Evolutionary conservation across 2,329 filamentous ascomycete genomes (phyloP), one percentile per base, ranked within the genome.

Genomic region (Tolypocladium inflatum): DNA sequence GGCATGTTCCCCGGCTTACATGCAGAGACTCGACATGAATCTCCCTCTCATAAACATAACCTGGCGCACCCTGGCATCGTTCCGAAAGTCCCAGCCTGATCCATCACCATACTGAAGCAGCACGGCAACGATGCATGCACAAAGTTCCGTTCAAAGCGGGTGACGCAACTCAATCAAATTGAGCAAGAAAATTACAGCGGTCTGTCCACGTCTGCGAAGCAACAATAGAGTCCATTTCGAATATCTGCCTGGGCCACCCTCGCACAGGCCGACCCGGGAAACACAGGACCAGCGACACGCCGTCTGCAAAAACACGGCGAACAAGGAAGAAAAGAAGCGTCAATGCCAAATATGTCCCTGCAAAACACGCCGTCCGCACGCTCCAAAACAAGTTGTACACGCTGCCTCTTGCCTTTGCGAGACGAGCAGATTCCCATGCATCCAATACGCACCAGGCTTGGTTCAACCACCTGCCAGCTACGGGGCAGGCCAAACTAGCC

Each of bases 161-260:
- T 9, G 45, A 30, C 21, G 17, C 13, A 19, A 19, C 23, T 17
- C n/a, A 30, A 30, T 50, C 9, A 33, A 33, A 19, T 17, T 17
- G 17, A 33, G 8, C 45, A 33, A 33, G 26, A 10, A 26, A n/a
- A 50, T 15, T 30, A 60, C 45, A 51, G 33, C 39, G 54, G 41
- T 48, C 37, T 55, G 41, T 54, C 57, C 51, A 86, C 75, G 65
- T 85, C 74, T 35, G 89, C 86, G 17, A 57, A 43, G 41, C 33
- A 56, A 56, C 37, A 55, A 23, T 21, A 51, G 35, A 30, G 33
- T 38, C 26, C 43, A 33, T n/a, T 48, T 38, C 48, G 30, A 35
- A 41, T 56, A 48, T 56, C 43, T 56, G 55, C 45, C 52, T 54
- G 41, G 52, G 52, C 52, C 17, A 42, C 38, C 23, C 23, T 54